Evolutionary conservation across 2,329 filamentous ascomycete genomes (phyloP).

Genomic region (Tolypocladium ovalisporum): DNA sequence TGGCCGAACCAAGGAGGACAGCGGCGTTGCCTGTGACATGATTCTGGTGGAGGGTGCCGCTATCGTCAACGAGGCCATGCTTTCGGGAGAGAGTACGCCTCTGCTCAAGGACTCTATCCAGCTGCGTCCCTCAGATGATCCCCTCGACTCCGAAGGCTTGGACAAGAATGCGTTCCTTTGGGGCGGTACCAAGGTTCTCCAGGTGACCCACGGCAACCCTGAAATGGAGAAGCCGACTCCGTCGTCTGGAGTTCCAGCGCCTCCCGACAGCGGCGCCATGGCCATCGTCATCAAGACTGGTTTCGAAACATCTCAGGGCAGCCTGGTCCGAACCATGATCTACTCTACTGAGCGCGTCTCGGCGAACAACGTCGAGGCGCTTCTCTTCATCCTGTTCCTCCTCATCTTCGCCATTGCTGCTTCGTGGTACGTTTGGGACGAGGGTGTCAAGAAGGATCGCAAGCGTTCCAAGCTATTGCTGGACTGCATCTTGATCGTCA

Average conservation of each 20-base stretch:
- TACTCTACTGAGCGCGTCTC: conserved; percentile 98
- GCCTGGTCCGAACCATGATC: conserved; percentile 97
- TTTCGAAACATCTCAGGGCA: conserved; percentile 97
- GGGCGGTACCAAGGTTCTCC: conserved; percentile 94
- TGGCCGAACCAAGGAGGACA: conserved; percentile 88
- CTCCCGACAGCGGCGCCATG: conserved; percentile 88
- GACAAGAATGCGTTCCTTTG: conserved; percentile 97
- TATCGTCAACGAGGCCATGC: conserved; percentile 98
- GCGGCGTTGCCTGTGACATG: conserved; percentile 96
- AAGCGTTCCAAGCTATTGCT: conserved; percentile 96
- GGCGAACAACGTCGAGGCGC: conserved; percentile 91
- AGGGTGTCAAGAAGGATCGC: conserved; percentile 86
- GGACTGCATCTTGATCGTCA: conserved; percentile 95
- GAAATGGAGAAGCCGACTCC: conserved; percentile 64
- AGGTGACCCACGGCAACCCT: conserved; percentile 78
- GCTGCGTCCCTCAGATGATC: conserved; percentile 70
- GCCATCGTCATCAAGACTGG: conserved; percentile 94
- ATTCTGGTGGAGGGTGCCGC: conserved; percentile 86
- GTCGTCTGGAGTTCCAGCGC: conserved; percentile 65
- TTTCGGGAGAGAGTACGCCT: conserved; percentile 95
- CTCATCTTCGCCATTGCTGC: conserved; percentile 93
- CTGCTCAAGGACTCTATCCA: conserved; percentile 93
- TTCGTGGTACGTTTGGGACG: conserved; percentile 98
- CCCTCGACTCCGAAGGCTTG: conserved; percentile 76
- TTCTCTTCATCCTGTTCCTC: conserved; percentile 96